These are phyloP conservation scores for Chloris gayana DNA, from an alignment of 176 grass and related monocot genomes.

Conservation along the genomic window DNA sequence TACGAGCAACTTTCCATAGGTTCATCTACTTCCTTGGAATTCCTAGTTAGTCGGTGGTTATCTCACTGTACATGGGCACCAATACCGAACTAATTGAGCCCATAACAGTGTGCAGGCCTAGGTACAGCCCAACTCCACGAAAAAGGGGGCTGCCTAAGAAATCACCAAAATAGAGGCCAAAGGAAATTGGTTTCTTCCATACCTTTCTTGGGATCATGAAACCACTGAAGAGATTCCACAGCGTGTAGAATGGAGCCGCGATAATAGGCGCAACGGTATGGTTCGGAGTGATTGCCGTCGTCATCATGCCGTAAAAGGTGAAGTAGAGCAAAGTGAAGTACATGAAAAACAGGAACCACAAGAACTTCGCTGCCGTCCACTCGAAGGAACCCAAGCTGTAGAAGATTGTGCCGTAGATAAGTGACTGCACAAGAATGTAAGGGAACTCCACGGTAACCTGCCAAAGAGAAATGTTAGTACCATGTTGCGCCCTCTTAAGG, in stretches of 20 bases:
- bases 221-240: conserved; percentile 95
- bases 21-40: not conserved
- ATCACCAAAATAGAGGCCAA: not conserved
- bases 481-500: not conserved
- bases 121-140: conserved; percentile 29
- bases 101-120: conserved; percentile 1
- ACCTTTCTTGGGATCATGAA: conserved; percentile 96
- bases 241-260: conserved; percentile 90
- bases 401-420: conserved; percentile 88
- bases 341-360: conserved; percentile 74
- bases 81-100: conserved; percentile 1
- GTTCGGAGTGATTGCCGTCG: conserved; percentile 85
- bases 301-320: conserved; percentile 96
- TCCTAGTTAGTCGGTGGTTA: too few species aligned
- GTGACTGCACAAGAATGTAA: conserved; percentile 91
- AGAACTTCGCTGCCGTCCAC: conserved; percentile 73
- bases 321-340: conserved; percentile 70
- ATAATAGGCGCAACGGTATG: conserved; percentile 89
- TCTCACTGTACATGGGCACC: too few species aligned
- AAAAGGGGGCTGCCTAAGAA: not conserved
- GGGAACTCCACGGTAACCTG: conserved; percentile 98
- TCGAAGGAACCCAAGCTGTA: conserved; percentile 93
- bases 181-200: conserved; percentile 41
- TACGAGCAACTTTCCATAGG: not conserved
- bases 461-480: conserved; percentile 20